Evolutionary conservation across 176 grass and related monocot species (phyloP), one percentile per base, ranked within the genome.

Genomic region (Cymbopogon citratus): DNA sequence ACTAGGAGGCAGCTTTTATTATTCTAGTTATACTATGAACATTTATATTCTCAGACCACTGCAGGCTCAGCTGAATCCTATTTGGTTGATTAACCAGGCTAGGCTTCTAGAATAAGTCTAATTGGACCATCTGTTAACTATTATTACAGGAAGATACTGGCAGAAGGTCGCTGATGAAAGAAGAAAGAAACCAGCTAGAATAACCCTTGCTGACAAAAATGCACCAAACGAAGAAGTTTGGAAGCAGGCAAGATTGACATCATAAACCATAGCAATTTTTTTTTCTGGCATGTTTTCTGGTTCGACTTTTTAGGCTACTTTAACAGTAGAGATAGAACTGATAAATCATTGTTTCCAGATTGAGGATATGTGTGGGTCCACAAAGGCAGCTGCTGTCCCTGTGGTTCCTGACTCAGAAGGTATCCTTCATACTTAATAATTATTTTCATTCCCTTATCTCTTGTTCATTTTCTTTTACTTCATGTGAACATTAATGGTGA

Each of bases 191-290:
- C 95, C 92, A 75, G 89, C 79, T 85, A 71, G 88, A 79, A 95
- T 98, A 91, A 98, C 92, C 43, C 90, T 98, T 13, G 95, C 95
- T 80, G 95, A 98, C 81, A 98, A 98, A 91, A 98, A 98, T 90
- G 95, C 95, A 39, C 95, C 95, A 84, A 98, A 98, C 12, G 92
- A 98, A 83, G 95, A 95, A 91, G 95, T 98, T 49, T 98, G 95
- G 95, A 89, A 82, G 66, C 92, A 98, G 92, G 95, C 66, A 85
- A 85, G 80, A 48, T 73, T 84, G 44, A 36, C 71, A 34, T 81
- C 65, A 73, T 59, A 57, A 25, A 74, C 38, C 27, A 31, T 59
- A 9, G 12, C n/a, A 45, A 43, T 6, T 19, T 4, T 49, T 63
- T 64, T 33, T 33, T 33, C 3, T 33, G 1, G 16, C 21, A 31